Conservation (phyloP, 169 alveolate species). For the Amoebophrya sp. region DNA sequence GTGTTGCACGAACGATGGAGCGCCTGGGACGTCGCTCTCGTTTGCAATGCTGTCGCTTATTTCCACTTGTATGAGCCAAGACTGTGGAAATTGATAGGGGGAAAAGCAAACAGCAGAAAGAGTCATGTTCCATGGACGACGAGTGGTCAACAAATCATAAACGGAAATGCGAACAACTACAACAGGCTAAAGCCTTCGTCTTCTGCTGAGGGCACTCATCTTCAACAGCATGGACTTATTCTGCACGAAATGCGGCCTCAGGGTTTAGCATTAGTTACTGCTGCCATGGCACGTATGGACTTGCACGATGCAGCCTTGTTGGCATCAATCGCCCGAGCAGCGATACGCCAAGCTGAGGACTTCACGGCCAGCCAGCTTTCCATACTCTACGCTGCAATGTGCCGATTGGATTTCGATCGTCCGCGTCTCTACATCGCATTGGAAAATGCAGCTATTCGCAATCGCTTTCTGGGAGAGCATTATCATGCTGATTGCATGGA, state of each 20-base stretch:
- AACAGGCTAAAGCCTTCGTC: no score
- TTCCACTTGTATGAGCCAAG: slow-evolving; percentile 10
- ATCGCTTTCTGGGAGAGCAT: no score
- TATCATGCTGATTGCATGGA: no score
- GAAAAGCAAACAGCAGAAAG: background rate
- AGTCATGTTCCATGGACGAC: no score
- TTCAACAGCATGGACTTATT: no score
- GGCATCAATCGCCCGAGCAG: background rate
- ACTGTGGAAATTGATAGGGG: background rate
- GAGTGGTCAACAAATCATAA: no score
- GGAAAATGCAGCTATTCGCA: background rate
- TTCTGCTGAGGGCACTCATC: no score
- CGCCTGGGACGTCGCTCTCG: slow-evolving; percentile 5
- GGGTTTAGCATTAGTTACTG: background rate
- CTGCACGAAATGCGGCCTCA: background rate
- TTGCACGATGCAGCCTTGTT: background rate
- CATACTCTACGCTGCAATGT: background rate
- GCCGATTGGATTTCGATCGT: background rate
- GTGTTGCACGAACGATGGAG: background rate
- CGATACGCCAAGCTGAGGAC: background rate
- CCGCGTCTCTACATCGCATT: background rate
- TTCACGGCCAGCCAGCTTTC: background rate
- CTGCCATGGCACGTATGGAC: background rate
- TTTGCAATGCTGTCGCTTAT: background rate
- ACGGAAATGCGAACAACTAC: background rate